phyloP scores from a whole-genome alignment of 2,329 filamentous ascomycete species.

The Thermoascus crustaceus region DNA sequence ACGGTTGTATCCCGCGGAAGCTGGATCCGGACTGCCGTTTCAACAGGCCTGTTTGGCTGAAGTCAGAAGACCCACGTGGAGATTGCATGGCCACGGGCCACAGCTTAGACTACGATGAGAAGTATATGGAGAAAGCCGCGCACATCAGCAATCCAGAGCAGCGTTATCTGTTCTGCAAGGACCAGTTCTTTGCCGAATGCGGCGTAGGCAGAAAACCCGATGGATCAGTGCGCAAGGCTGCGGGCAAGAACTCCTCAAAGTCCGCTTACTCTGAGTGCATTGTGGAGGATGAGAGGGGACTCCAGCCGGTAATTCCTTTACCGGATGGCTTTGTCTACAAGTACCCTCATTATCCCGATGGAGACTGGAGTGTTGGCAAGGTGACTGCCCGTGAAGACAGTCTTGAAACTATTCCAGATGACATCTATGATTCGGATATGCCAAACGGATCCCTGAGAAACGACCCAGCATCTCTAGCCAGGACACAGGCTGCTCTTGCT shows the following conservation, averaged over 20 bases:
- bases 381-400: conserved; percentile 13
- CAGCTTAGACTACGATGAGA: conserved; percentile 36
- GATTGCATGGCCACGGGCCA: conserved; percentile 37
- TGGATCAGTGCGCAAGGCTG: conserved; percentile 33
- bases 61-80: conserved; percentile 37
- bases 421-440: conserved; percentile 20
- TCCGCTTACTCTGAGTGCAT: conserved; percentile 40
- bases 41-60: conserved; percentile 37
- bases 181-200: conserved; percentile 37
- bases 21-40: conserved; percentile 33
- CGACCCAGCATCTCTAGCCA: conserved; percentile 21
- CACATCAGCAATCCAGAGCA: conserved; percentile 29
- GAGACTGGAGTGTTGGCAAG: conserved; percentile 33
- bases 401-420: conserved; percentile 18
- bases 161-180: conserved; percentile 31
- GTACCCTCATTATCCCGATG: conserved; percentile 32
- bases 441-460: conserved; percentile 20
- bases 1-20: conserved; percentile 38
- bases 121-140: conserved; percentile 26
- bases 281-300: conserved; percentile 37
- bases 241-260: conserved; percentile 39
- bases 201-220: conserved; percentile 37
- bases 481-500: conserved; percentile 33
- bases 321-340: conserved; percentile 39
- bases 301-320: conserved; percentile 39